Conservation (phyloP, 2,329 filamentous ascomycete genomes). For the Aspergillus fumigatus region DNA sequence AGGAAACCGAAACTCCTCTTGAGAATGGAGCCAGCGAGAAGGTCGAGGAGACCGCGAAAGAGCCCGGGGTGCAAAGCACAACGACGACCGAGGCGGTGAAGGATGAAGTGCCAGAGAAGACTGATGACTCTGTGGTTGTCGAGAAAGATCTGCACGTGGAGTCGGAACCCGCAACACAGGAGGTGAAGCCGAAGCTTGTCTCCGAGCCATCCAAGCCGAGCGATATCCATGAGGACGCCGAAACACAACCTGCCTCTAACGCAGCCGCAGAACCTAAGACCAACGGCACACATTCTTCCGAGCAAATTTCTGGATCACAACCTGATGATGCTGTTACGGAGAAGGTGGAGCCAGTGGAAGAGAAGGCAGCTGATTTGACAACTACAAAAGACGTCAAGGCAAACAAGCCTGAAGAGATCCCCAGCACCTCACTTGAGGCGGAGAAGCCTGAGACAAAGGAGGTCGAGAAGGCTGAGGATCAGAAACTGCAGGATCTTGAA, state of each 20-base stretch:
- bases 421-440: neutral
- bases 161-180: conserved; percentile 5
- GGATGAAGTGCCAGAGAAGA: conserved; percentile 2
- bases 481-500: neutral
- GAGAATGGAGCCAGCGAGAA: conserved; percentile 10
- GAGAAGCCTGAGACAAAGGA: neutral
- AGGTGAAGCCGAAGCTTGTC: conserved; percentile 3
- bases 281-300: conserved; percentile 9
- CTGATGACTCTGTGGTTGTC: conserved; percentile 3
- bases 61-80: conserved; percentile 4
- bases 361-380: conserved; percentile 1
- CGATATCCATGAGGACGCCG: conserved; percentile 4
- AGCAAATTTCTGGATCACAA: conserved; percentile 4
- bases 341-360: conserved; percentile 2
- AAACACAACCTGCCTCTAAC: conserved; percentile 4
- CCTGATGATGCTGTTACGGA: neutral
- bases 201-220: conserved; percentile 1
- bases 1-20: neutral
- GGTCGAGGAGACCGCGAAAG: conserved; percentile 10
- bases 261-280: conserved; percentile 6
- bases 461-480: neutral
- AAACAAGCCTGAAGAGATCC: conserved; percentile 3
- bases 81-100: conserved; percentile 2
- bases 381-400: neutral
- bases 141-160: conserved; percentile 2